Evolutionary conservation across 2,329 filamentous ascomycete genomes (phyloP).

Genomic region (Monilinia fructigena): DNA sequence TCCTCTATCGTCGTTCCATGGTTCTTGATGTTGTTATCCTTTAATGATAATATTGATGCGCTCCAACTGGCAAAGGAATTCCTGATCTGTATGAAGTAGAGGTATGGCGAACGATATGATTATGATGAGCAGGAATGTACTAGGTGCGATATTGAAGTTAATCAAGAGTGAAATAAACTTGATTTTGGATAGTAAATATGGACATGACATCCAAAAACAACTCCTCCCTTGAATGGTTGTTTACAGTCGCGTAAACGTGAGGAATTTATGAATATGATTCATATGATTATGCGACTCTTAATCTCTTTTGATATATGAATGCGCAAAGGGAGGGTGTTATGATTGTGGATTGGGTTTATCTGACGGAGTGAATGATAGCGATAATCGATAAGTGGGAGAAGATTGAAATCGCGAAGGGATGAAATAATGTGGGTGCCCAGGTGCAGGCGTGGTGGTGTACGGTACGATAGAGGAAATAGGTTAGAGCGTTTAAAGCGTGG

Average conservation of each 20-base stretch:
- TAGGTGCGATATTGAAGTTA: conserved; percentile 38
- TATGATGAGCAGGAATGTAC: conserved; percentile 35
- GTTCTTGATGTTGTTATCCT: conserved; percentile 6
- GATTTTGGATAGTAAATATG: conserved; percentile 39
- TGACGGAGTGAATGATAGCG: conserved; percentile 11
- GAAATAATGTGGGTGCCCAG: conserved; percentile 1
- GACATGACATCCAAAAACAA: conserved; percentile 33
- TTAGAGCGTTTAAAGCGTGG: no score
- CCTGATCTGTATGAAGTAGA: conserved; percentile 37
- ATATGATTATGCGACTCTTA: conserved; percentile 17
- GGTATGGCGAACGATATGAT: conserved; percentile 35
- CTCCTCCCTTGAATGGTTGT: not conserved
- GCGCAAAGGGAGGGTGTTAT: conserved; percentile 11
- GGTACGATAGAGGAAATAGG: not conserved
- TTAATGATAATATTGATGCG: conserved; percentile 12
- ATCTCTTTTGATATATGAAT: conserved; percentile 2
- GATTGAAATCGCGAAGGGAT: not conserved
- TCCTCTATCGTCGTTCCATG: conserved; percentile 44
- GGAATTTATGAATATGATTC: conserved; percentile 3
- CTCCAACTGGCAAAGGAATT: conserved; percentile 29
- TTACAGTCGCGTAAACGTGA: conserved; percentile 19
- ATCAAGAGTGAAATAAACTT: conserved; percentile 39
- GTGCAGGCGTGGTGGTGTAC: not conserved
- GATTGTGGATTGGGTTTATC: conserved; percentile 1
- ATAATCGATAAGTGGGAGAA: conserved; percentile 20